phyloP scores from a whole-genome alignment of 805 yeast genomes.

The Yarrowia porcina region DNA sequence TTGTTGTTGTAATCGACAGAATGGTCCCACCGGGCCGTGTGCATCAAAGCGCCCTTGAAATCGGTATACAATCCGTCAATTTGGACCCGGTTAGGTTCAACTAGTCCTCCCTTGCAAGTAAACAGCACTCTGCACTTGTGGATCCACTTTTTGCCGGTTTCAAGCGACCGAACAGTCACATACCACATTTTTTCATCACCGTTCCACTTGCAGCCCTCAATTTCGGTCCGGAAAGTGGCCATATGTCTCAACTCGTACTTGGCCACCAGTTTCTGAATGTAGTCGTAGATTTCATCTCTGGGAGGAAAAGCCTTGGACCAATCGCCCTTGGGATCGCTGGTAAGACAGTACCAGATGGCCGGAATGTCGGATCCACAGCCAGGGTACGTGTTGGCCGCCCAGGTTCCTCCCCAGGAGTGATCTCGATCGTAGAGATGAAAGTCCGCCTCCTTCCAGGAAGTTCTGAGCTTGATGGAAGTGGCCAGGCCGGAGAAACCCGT shows the following conservation, averaged over 20 bases:
- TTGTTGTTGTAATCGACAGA: conserved; percentile 26
- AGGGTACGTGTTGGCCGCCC: conserved; percentile 32
- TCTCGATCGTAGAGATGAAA: conserved; percentile 28
- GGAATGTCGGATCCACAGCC: conserved; percentile 31
- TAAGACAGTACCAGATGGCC: conserved; percentile 30
- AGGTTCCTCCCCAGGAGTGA: conserved; percentile 31
- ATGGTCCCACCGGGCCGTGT: conserved; percentile 30
- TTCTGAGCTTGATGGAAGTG: conserved; percentile 20
- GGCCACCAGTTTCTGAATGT: conserved; percentile 27
- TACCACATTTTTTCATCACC: conserved; percentile 27
- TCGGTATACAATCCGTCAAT: conserved; percentile 27
- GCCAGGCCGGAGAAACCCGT: conserved; percentile 24
- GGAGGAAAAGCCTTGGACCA: conserved; percentile 29
- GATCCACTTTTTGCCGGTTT: conserved; percentile 21
- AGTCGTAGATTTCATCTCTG: conserved; percentile 27
- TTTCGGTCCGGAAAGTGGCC: conserved; percentile 20
- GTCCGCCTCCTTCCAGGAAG: conserved; percentile 23
- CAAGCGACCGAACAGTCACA: background rate
- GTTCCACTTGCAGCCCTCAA: conserved; percentile 28
- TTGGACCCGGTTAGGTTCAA: conserved; percentile 26
- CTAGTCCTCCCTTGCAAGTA: conserved; percentile 28
- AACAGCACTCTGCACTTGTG: conserved; percentile 27
- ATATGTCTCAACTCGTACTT: conserved; percentile 24
- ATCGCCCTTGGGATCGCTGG: conserved; percentile 30
- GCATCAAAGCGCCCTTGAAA: conserved; percentile 29